These are phyloP conservation scores for Gonium pectorale DNA, from an alignment of 139 green algal genomes.

Conservation along the genomic window DNA sequence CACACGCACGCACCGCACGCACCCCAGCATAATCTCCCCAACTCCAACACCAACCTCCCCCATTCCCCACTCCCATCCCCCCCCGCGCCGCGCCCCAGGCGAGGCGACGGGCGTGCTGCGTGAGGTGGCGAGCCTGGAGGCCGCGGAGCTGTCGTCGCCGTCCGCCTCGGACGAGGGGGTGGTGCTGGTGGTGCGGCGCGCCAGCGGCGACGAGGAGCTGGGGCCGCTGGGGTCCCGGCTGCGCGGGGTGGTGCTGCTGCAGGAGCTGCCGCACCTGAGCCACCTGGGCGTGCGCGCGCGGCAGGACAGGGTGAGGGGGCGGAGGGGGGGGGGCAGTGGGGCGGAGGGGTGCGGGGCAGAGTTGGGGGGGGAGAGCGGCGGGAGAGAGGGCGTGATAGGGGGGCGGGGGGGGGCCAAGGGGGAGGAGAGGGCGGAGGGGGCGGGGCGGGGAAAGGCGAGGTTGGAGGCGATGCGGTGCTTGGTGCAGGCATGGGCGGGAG, in stretches of 20 bases:
- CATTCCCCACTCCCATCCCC: neutral
- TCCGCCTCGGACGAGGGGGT: conserved; percentile 38
- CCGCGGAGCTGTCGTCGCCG: conserved; percentile 61
- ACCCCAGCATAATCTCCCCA: too few relatives aligned
- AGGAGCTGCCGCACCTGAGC: conserved; percentile 94
- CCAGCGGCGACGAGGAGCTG: conserved; percentile 96
- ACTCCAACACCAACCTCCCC: neutral
- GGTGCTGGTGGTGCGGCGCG: conserved; percentile 79
- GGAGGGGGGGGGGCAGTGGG: neutral
- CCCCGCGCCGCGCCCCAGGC: conserved; percentile 51
- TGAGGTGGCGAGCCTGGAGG: conserved; percentile 70
- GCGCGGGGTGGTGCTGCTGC: conserved; percentile 85
- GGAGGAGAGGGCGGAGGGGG: too few relatives aligned
- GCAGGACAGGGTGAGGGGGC: conserved; percentile 80
- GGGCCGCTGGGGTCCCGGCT: conserved; percentile 55
- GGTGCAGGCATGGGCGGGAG: too few relatives aligned
- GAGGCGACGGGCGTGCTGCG: conserved; percentile 75
- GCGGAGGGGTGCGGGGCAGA: neutral
- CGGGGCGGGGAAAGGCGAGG: too few relatives aligned
- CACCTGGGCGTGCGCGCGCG: conserved; percentile 94
- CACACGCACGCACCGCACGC: too few relatives aligned
- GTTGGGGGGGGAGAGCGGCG: neutral
- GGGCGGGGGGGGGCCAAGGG: too few relatives aligned
- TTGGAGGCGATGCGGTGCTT: too few relatives aligned
- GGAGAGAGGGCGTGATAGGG: too few relatives aligned